A percentile compares a stretch with the other conserved stretches of the same genome.
phyloP scores from a whole-genome alignment of 192 early-diverging fungal genomes.

The Coemansia sp. region DNA sequence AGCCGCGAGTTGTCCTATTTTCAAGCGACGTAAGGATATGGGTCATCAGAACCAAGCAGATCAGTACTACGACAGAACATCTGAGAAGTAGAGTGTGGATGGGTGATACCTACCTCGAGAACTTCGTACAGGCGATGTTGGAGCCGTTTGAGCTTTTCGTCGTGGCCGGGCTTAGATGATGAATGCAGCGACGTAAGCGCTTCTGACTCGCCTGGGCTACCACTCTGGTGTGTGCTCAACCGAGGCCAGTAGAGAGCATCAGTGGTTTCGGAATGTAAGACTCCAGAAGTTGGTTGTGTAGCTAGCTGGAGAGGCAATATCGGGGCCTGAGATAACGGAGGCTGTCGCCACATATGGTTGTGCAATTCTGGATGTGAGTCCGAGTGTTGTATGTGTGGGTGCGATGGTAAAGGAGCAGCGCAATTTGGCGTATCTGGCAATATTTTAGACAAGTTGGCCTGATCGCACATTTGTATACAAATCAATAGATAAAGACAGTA shows the following conservation, averaged over 20 bases:
- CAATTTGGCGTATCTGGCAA: background rate
- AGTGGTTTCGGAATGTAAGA: background rate
- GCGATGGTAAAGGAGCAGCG: background rate
- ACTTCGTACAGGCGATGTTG: slow-evolving; percentile 33
- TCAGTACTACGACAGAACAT: background rate
- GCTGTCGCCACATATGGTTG: background rate
- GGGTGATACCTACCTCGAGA: slow-evolving; percentile 28
- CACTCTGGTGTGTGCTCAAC: background rate
- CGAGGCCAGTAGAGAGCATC: background rate
- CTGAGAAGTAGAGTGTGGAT: background rate
- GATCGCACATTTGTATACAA: background rate
- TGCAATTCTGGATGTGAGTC: background rate
- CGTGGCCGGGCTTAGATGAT: background rate
- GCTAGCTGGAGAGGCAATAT: background rate
- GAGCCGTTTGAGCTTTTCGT: slow-evolving; percentile 23
- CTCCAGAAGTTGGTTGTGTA: background rate
- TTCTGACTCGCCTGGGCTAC: background rate
- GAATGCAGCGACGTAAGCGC: background rate
- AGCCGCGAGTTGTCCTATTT: slow-evolving; percentile 38
- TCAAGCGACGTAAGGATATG: background rate
- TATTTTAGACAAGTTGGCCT: background rate
- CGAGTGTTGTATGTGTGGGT: background rate
- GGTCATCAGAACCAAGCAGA: slow-evolving; percentile 5
- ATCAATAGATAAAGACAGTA: too few species aligned
- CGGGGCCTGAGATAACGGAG: background rate